A percentile compares a stretch with the other conserved stretches of the same genome.
Conservation (phyloP, 2,329 filamentous ascomycete genomes). For the Arthrobotrys pseudoclavata region DNA sequence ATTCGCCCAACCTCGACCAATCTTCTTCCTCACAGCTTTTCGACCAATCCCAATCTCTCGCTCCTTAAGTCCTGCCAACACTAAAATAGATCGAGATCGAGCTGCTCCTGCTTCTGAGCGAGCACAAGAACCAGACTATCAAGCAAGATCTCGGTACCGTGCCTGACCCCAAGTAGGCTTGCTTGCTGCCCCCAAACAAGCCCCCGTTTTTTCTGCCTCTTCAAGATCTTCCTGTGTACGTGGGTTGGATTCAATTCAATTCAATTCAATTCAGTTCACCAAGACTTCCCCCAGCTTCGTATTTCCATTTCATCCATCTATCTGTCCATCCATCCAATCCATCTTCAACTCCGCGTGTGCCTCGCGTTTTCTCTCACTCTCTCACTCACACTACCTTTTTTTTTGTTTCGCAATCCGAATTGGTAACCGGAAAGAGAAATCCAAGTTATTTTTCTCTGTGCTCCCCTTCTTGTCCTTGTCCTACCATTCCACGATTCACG, state of each 20-base stretch:
- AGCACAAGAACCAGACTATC: constrained; percentile 22
- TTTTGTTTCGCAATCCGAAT: constrained; percentile 9
- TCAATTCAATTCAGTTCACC: constrained; percentile 22
- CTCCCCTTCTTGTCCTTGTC: constrained; percentile 33
- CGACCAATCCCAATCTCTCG: constrained; percentile 45
- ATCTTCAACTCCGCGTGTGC: constrained; percentile 38
- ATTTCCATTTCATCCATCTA: constrained; percentile 1
- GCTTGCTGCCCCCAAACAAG: constrained; percentile 16
- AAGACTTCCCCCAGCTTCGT: not conserved
- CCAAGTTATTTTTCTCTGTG: constrained; percentile 15
- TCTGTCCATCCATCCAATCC: not conserved
- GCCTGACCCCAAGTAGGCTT: constrained; percentile 16
- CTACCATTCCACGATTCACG: constrained; percentile 55
- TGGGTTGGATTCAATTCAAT: not conserved
- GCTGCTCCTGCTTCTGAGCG: constrained; percentile 45
- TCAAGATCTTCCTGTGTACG: constrained; percentile 14
- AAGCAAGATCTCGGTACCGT: constrained; percentile 56
- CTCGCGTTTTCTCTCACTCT: constrained; percentile 22
- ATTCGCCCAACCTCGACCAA: constrained; percentile 59
- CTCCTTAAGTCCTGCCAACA: constrained; percentile 25
- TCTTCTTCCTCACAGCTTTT: constrained; percentile 51
- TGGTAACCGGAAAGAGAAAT: constrained; percentile 15
- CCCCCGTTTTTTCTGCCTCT: constrained; percentile 43
- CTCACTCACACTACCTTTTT: not conserved
- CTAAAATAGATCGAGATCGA: constrained; percentile 44